Evolutionary conservation across 768 basidiomycete species (phyloP).

Genomic region (Tulasnella sp.): DNA sequence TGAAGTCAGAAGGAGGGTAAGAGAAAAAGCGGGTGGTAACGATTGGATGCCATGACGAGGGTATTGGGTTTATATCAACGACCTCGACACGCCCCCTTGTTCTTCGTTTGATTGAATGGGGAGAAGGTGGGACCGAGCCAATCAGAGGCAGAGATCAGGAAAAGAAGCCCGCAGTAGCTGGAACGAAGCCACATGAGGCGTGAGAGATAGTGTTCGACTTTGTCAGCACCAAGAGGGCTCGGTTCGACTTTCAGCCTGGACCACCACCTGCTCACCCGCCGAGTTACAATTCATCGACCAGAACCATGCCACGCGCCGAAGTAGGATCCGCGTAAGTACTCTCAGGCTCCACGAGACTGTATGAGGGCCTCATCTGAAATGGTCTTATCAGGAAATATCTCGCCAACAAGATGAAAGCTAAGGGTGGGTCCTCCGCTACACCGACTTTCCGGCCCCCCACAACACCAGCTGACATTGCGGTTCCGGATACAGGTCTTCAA

Average conservation of each 20-base stretch:
- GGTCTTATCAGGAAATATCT: conserved; percentile 43
- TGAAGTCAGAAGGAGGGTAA: neutral
- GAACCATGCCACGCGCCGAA: conserved; percentile 64
- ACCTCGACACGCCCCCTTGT: neutral
- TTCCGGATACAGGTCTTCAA: conserved; percentile 48
- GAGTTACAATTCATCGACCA: neutral
- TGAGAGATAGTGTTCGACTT: neutral
- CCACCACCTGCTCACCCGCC: neutral
- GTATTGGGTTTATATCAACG: neutral
- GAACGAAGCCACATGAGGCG: neutral
- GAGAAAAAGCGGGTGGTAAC: neutral
- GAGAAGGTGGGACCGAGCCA: neutral
- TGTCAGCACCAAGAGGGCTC: neutral
- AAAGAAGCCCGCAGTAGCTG: neutral
- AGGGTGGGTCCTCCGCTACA: conserved; percentile 30
- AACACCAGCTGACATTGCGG: neutral
- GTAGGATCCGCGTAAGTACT: conserved; percentile 60
- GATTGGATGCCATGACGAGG: neutral
- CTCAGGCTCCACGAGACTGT: neutral
- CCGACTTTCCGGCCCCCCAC: conserved; percentile 16
- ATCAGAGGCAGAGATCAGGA: neutral
- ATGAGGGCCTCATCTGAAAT: neutral
- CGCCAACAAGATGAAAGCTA: conserved; percentile 96
- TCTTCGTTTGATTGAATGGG: neutral
- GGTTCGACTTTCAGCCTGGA: neutral